A percentile compares a stretch with the other conserved stretches of the same genome.
Conservation (phyloP, 2,329 filamentous ascomycete species). For the Xylaria multiplex region DNA sequence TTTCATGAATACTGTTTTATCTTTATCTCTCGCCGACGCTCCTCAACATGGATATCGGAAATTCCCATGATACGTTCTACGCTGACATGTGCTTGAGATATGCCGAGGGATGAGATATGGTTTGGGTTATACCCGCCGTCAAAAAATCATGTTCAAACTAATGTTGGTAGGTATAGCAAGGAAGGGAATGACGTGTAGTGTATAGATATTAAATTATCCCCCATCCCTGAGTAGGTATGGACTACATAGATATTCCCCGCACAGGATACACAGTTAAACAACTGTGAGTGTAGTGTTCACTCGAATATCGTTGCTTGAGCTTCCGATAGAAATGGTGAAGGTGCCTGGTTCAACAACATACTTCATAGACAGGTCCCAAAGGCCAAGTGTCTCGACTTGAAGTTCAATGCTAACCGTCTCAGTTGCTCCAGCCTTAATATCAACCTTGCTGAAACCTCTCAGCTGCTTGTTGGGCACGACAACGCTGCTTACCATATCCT, state of each 20-base stretch:
- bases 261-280: constrained; percentile 32
- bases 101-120: not conserved
- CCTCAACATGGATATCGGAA: not conserved
- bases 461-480: constrained; percentile 72
- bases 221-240: constrained; percentile 5
- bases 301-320: constrained; percentile 65
- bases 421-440: constrained; percentile 68
- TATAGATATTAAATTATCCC: constrained; percentile 18
- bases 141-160: not conserved
- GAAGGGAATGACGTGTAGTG: not conserved
- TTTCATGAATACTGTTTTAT: not conserved
- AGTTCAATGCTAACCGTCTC: constrained; percentile 61
- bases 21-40: not conserved
- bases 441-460: constrained; percentile 74
- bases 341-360: constrained; percentile 79
- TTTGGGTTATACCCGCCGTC: not conserved
- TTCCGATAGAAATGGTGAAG: constrained; percentile 71
- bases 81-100: not conserved
- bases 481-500: constrained; percentile 69
- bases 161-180: not conserved
- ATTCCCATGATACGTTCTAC: not conserved
- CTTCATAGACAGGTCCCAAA: constrained; percentile 70
- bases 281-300: constrained; percentile 67
- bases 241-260: constrained; percentile 1
- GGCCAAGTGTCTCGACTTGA: constrained; percentile 60